Conservation (phyloP, 257 asterid genomes). For the Henckelia pumila region DNA sequence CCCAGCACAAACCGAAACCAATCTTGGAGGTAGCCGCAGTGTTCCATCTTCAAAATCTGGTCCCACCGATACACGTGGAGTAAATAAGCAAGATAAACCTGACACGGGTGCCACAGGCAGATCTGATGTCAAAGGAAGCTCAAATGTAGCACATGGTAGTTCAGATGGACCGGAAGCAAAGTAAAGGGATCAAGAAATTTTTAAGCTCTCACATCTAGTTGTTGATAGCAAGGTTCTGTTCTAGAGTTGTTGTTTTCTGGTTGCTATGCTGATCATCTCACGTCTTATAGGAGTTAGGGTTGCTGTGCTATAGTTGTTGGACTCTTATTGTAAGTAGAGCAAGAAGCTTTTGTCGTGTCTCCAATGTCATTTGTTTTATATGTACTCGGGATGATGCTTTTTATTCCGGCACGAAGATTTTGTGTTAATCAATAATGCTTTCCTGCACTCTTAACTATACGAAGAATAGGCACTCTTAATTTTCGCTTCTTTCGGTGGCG, state of each 20-base stretch:
- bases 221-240: neutral
- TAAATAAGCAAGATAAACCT: conserved; percentile 45
- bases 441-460: too few species aligned
- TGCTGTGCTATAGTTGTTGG: neutral
- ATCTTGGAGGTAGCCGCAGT: conserved; percentile 39
- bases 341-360: too few species aligned
- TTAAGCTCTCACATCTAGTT: neutral
- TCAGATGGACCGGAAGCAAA: conserved; percentile 50
- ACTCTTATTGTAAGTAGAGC: neutral
- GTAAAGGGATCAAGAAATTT: conserved; percentile 19
- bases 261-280: too few species aligned
- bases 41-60: conserved; percentile 38
- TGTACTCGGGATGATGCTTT: too few species aligned
- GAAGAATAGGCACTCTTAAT: too few species aligned
- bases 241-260: neutral
- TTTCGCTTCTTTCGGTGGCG: too few species aligned
- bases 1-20: conserved; percentile 32
- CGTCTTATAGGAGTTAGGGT: neutral
- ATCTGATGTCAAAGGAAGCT: conserved; percentile 42
- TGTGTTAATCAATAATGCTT: too few species aligned
- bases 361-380: too few species aligned
- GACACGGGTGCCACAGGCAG: conserved; percentile 30
- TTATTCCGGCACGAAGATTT: too few species aligned
- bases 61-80: conserved; percentile 7
- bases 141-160: conserved; percentile 33